Base-by-base conservation (phyloP, 2,329 filamentous ascomycete species). In the Spiromastix sp. region DNA sequence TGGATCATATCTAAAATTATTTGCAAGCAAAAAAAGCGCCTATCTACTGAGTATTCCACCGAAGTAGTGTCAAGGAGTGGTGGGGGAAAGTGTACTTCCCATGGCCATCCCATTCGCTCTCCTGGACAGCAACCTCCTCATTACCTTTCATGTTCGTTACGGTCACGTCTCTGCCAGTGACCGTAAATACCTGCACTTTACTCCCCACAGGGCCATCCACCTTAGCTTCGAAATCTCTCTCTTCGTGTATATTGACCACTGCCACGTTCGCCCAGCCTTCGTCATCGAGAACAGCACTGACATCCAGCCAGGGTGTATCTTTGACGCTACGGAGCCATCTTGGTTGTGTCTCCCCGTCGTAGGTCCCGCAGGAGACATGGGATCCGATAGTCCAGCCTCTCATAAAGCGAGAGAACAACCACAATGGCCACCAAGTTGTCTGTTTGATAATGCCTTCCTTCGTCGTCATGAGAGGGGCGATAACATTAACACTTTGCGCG, bases 401-500 rank as follows among this genome's bases (percentile, higher is more conserved):
- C 82, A 89, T 87, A 55, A 75, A 80, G 48, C 68, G 69, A 47
- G 69, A 71, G 57, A 81, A 85, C 18, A 86, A 66, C 38, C 78
- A 66, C 31, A 85, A 63, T 4, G 81, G 78, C 76, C 78, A 85
- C 77, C 79, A 86, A 3, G 74, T 84, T 0, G 80, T 74, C 61
- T 86, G 81, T 61, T 77, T 79, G 32, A 77, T 55, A 30, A 85
- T 57, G 0, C 80, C 79, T 0, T 67, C 58, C 35, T 67, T 63
- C 2, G 66, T 77, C 1, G 82, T 86, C 77, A 85, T 83, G 8
- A 86, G 65, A 1, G 81, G 82, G 1, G 73, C 76, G 48, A 86
- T 85, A 39, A 86, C 81, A 52, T 87, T 86, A 43, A 86, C 79
- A 32, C 68, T 76, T 57, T 86, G 81, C 2, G 81, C 82, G 38